phyloP scores from a whole-genome alignment of 73 alveolate species.

The Paraurostyla sp. region DNA sequence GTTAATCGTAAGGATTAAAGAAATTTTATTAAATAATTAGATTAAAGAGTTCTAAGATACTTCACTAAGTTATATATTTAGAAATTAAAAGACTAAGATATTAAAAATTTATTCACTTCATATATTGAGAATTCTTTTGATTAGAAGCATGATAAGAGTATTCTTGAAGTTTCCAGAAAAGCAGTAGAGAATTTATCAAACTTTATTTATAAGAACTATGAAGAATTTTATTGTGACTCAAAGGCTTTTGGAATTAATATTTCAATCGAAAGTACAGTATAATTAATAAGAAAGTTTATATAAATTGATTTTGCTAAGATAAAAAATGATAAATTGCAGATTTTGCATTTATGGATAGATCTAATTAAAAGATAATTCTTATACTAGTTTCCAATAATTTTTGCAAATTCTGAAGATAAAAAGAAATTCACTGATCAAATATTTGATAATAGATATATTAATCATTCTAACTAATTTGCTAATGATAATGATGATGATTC shows the following conservation, averaged over 20 bases:
- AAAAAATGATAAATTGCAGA: background rate
- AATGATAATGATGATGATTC: background rate
- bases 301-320: background rate
- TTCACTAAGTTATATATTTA: background rate
- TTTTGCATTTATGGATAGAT: background rate
- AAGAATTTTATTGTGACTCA: background rate
- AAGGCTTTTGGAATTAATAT: conserved; percentile 26
- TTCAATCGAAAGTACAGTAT: background rate
- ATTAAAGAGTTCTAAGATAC: conserved; percentile 20
- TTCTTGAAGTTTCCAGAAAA: background rate
- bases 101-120: background rate
- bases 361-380: background rate
- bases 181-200: background rate
- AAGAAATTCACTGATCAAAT: background rate
- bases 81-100: background rate
- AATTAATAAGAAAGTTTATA: background rate
- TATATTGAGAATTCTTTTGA: conserved; percentile 24
- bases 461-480: background rate
- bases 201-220: background rate
- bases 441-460: background rate
- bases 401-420: background rate
- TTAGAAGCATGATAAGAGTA: background rate
- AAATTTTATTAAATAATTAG: background rate
- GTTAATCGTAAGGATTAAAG: background rate
- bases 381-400: background rate